A percentile compares a stretch with the other conserved stretches of the same genome.
Conservation (phyloP, 331 rosid genomes). For the Erythrophleum ivorense region DNA sequence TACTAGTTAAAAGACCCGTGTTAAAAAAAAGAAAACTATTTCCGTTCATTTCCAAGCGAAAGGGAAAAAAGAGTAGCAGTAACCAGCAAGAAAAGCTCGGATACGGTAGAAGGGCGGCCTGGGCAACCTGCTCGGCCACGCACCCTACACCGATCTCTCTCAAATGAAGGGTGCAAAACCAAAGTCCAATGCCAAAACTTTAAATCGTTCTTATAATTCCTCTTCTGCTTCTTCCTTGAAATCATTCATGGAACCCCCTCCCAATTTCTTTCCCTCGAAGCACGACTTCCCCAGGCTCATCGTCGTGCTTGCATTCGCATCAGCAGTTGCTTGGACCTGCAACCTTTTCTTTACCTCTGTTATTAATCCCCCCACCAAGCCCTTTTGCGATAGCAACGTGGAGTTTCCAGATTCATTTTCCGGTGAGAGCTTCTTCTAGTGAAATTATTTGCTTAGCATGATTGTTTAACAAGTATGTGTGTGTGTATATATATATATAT, state of each 20-base stretch:
- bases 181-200: slow-evolving; percentile 14
- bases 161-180: slow-evolving; percentile 43
- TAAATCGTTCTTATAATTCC: not conserved
- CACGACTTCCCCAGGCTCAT: slow-evolving; percentile 59
- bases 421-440: slow-evolving; percentile 48
- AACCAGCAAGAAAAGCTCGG: not conserved
- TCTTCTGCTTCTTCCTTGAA: slow-evolving; percentile 36
- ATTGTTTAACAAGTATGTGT: not conserved
- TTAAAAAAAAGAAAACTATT: too few relatives aligned
- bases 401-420: slow-evolving; percentile 48
- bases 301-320: slow-evolving; percentile 60
- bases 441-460: not conserved
- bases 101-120: not conserved
- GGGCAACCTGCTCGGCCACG: not conserved
- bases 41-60: too few relatives aligned
- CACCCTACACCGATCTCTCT: not conserved
- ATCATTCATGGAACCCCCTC: slow-evolving; percentile 66
- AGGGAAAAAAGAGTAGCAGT: too few relatives aligned
- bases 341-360: slow-evolving; percentile 56
- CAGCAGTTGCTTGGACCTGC: slow-evolving; percentile 57
- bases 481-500: too few relatives aligned
- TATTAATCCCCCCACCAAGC: slow-evolving; percentile 45
- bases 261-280: slow-evolving; percentile 66
- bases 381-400: slow-evolving; percentile 64
- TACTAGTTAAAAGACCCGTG: too few relatives aligned